phyloP scores from a whole-genome alignment of 768 basidiomycete species.

The Psilocybe cyanescens region DNA sequence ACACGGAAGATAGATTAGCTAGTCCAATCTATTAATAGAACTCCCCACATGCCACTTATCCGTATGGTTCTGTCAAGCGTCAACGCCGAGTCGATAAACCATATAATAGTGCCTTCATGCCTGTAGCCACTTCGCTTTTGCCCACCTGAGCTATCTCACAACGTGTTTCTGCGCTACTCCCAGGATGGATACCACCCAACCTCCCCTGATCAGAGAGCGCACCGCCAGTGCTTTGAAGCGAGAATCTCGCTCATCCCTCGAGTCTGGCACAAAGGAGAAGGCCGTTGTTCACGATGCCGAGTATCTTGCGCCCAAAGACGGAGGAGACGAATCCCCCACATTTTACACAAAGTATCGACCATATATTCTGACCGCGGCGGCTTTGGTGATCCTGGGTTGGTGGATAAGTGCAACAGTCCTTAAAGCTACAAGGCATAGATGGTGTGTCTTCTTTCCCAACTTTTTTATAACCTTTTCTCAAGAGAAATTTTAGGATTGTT shows the following conservation, averaged over 20 bases:
- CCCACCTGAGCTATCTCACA: no score
- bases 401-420: slow-evolving; percentile 82
- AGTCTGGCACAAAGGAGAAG: slow-evolving; percentile 81
- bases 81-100: no score
- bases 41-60: no score
- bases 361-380: slow-evolving; percentile 57
- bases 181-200: neutral
- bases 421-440: slow-evolving; percentile 72
- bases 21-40: no score
- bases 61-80: no score
- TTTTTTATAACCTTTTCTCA: slow-evolving; percentile 8
- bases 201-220: slow-evolving; percentile 3
- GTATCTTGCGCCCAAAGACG: neutral
- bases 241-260: slow-evolving; percentile 21
- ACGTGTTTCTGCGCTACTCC: neutral
- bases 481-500: slow-evolving; percentile 58
- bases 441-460: slow-evolving; percentile 43
- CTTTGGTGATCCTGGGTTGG: slow-evolving; percentile 76
- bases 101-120: no score
- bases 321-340: neutral
- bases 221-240: neutral
- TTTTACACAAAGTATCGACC: slow-evolving; percentile 46
- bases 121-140: no score
- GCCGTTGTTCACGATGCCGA: slow-evolving; percentile 47
- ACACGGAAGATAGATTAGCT: no score